Conservation (phyloP, 345 rosid species). For the Hypericum perforatum region DNA sequence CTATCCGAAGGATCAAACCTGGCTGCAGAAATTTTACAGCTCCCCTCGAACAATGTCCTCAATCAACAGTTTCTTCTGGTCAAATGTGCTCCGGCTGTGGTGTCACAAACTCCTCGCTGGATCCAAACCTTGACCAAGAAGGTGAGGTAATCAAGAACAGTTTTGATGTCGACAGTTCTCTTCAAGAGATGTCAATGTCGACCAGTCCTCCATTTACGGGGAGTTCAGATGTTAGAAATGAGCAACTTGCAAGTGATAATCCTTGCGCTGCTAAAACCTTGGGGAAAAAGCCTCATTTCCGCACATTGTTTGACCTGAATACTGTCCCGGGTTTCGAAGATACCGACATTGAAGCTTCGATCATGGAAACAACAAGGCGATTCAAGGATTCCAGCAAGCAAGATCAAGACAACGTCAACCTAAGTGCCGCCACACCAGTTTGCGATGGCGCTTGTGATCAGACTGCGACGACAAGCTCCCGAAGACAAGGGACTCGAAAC, state of each 20-base stretch:
- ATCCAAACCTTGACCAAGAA: constrained; percentile 16
- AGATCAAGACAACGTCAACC: constrained; percentile 1
- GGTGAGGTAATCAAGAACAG: constrained; percentile 7
- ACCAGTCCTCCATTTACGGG: constrained; percentile 22
- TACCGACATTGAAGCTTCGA: constrained; percentile 16
- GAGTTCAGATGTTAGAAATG: constrained; percentile 13
- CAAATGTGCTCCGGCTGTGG: constrained; percentile 11
- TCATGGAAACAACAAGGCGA: constrained; percentile 9
- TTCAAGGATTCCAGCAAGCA: constrained; percentile 7
- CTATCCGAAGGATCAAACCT: constrained; percentile 16
- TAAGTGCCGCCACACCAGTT: neutral
- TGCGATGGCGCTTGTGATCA: constrained; percentile 13
- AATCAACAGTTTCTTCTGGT: constrained; percentile 17
- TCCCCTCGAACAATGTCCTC: constrained; percentile 17
- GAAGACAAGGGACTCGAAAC: constrained; percentile 49
- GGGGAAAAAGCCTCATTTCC: constrained; percentile 16
- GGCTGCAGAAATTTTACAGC: constrained; percentile 13
- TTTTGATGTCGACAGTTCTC: constrained; percentile 11
- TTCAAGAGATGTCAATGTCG: constrained; percentile 22
- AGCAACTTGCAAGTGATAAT: constrained; percentile 15
- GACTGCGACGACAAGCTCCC: constrained; percentile 16
- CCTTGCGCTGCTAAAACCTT: constrained; percentile 11
- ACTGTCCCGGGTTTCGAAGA: constrained; percentile 31
- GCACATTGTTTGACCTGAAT: constrained; percentile 40
- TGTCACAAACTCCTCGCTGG: neutral